Percentiles rank a stretch among this genome's conserved stretches.
Evolutionary conservation across 495 filamentous ascomycete species (phyloP).

Genomic region (Pyrenula aspistea): DNA sequence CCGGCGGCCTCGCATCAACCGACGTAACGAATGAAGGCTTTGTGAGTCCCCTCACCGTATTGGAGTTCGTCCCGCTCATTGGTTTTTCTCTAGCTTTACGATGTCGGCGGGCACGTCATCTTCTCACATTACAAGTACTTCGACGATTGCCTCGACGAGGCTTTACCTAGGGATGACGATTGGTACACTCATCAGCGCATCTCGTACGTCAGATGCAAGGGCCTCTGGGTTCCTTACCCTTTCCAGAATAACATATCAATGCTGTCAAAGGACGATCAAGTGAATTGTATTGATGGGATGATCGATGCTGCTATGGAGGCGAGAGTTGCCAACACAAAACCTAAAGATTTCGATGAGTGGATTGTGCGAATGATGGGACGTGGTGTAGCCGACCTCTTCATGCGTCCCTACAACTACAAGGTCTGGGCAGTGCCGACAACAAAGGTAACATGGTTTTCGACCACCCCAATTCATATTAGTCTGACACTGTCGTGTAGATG

Average conservation of each 20-base stretch:
- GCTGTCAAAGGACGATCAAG: conserved; percentile 94
- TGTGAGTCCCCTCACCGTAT: too few relatives aligned
- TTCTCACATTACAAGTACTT: conserved; percentile 99
- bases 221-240: conserved; percentile 92
- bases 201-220: conserved; percentile 96
- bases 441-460: conserved; percentile 49
- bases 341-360: conserved; percentile 96
- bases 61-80: conserved; percentile 10
- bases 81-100: conserved; percentile 62
- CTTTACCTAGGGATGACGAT: conserved; percentile 82
- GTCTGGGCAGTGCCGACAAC: conserved; percentile 98
- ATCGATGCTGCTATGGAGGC: conserved; percentile 87
- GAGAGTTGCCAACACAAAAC: conserved; percentile 79
- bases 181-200: conserved; percentile 98
- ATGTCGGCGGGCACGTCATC: conserved; percentile 98
- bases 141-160: conserved; percentile 96
- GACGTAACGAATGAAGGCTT: conserved; percentile 95
- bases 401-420: conserved; percentile 99
- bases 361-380: conserved; percentile 84
- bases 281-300: conserved; percentile 89
- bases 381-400: conserved; percentile 92
- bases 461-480: not conserved
- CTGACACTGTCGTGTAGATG: conserved; percentile 51
- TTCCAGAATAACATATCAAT: conserved; percentile 99
- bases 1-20: conserved; percentile 93